Evolutionary conservation across 2,329 filamentous ascomycete species (phyloP).

Genomic region (Sporothrix variecibatus): DNA sequence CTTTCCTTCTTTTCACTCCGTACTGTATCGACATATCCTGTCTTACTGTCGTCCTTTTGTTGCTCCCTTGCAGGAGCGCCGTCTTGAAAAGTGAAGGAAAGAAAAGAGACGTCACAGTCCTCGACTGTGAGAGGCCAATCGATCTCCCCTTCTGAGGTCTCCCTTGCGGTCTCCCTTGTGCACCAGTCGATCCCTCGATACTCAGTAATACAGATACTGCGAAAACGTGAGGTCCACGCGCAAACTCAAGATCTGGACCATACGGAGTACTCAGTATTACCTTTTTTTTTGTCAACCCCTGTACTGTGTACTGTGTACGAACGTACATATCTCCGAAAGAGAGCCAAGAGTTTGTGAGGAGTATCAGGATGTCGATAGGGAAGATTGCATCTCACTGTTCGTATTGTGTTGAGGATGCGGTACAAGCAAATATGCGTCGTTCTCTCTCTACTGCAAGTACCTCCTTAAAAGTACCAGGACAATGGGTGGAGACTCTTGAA

Average conservation of each 20-base stretch:
- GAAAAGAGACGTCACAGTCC: background rate
- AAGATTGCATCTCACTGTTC: slow-evolving; percentile 4
- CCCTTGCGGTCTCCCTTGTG: background rate
- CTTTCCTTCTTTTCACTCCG: too few relatives aligned
- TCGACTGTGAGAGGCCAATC: background rate
- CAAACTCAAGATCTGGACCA: background rate
- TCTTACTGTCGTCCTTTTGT: background rate
- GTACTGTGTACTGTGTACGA: too few relatives aligned
- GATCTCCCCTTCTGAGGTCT: background rate
- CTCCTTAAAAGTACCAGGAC: background rate
- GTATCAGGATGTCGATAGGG: background rate
- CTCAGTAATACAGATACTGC: background rate
- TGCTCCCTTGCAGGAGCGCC: background rate
- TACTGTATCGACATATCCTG: background rate
- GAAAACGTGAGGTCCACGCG: background rate
- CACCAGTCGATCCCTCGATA: background rate
- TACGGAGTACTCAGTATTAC: too few relatives aligned
- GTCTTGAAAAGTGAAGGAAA: background rate
- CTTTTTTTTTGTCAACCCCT: too few relatives aligned
- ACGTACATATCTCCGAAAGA: background rate
- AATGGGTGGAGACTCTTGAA: background rate
- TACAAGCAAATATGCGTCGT: background rate
- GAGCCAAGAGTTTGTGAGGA: background rate
- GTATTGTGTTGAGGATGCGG: background rate
- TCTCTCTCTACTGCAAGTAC: too few relatives aligned